These are phyloP conservation scores for Trapa bicornis DNA, from an alignment of 345 rosid species.

Conservation along the genomic window DNA sequence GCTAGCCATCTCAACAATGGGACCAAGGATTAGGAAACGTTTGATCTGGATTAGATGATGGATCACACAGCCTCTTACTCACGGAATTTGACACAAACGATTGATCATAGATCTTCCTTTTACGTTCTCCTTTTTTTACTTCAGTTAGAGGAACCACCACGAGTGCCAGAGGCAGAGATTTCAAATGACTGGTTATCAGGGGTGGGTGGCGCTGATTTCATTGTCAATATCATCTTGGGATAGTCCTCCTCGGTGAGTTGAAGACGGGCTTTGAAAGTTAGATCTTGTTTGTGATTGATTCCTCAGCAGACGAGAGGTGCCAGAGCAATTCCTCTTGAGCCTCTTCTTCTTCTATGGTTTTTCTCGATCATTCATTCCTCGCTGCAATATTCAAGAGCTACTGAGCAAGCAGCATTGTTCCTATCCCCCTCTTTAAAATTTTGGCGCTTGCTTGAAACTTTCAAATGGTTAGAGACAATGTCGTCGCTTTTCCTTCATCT, in stretches of 20 bases:
- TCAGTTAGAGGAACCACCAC: too few species aligned
- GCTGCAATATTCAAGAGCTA: not conserved
- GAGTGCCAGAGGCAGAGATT: slow-evolving; percentile 15
- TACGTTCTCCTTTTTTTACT: too few species aligned
- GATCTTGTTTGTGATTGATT: slow-evolving; percentile 13
- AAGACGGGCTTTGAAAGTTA: slow-evolving; percentile 11
- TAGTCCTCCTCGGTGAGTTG: slow-evolving; percentile 26
- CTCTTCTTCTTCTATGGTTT: not conserved
- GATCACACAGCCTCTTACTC: too few species aligned
- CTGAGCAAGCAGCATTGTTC: not conserved
- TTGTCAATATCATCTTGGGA: slow-evolving; percentile 34
- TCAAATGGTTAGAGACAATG: not conserved
- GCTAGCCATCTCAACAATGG: too few species aligned
- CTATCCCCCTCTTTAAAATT: not conserved
- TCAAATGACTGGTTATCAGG: slow-evolving; percentile 43
- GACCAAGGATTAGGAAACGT: too few species aligned
- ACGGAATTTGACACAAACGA: too few species aligned
- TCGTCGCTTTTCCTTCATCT: not conserved
- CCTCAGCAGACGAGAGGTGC: not conserved
- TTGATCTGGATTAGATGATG: too few species aligned
- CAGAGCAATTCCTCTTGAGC: not conserved
- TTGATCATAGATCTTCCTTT: too few species aligned
- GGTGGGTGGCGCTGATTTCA: slow-evolving; percentile 42
- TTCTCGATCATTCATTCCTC: too few species aligned
- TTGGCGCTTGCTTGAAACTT: not conserved